Evolutionary conservation across 352 stramenopile genomes (phyloP), one percentile per base, ranked within the genome.

Genomic region (Pythium pyrilobum): DNA sequence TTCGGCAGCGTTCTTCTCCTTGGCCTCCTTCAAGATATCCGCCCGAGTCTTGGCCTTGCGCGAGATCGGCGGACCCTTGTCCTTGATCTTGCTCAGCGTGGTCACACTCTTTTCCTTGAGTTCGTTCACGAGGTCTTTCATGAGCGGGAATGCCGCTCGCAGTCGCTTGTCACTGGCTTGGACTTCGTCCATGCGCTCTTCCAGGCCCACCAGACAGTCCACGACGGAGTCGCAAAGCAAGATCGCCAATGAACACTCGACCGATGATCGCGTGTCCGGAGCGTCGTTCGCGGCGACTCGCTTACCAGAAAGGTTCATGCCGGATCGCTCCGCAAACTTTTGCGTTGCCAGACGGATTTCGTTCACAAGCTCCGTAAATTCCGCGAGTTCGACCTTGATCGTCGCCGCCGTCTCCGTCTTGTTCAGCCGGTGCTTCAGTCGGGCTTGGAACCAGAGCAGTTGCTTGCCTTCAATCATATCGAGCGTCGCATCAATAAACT

Each of bases 21-120:
- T 94, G 3, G 81, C 79, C 46, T 94, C 81, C 63, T 94, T 94
- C 58, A 91, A 63, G 41, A 94, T 83, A 16, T 92, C 80, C 2
- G 57, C 67, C 38, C 84, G 71, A 10, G 69, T 78, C 66, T 92
- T 92, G 24, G 88, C 41, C 41, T 77, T 74, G 47, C 84, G 84
- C 5, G 51, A 73, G 11, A 70, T 49, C 5, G 75, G 46, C 5
- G 76, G 76, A 15, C 72, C 69, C 72, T 92, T 89, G 28, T 89
- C 82, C 50, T 82, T 85, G 20, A 94, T 43, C 11, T 69, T 72
- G 18, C 41, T 55, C 33, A 92, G 28, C 33, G 79, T 89, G 21
- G 39, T 51, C 32, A 56, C 50, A 56, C 76, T 89, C 56, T 85
- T 85, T n/a, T 74, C 71, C 44, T 69, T 66, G 18, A 94, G 48